Percentiles rank a stretch among this genome's conserved stretches.
Conservation (phyloP, 176 grass and related monocot species). For the Saccharum spontaneum region DNA sequence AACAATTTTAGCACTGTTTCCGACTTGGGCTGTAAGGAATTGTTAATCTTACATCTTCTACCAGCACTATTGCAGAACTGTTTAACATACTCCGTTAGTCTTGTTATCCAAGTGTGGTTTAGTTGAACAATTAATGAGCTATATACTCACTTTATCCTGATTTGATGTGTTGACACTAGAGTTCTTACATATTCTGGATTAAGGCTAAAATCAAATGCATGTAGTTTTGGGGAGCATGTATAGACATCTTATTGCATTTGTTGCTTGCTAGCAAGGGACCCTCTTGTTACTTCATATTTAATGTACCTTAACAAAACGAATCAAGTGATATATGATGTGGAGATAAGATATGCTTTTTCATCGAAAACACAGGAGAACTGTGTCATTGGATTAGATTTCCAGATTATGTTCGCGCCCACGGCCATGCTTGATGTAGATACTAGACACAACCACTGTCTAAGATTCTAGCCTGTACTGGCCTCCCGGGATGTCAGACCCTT, state of each 20-base stretch:
- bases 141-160: background rate
- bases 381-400: too few species aligned
- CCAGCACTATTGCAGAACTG: background rate
- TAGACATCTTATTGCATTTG: background rate
- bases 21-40: conserved; percentile 83
- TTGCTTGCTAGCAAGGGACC: background rate
- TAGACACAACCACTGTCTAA: too few species aligned
- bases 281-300: background rate
- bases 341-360: background rate
- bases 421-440: too few species aligned
- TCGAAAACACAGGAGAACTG: too few species aligned
- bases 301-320: background rate
- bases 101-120: background rate
- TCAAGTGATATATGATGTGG: background rate
- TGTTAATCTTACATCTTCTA: conserved; percentile 22
- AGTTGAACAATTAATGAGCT: background rate
- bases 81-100: background rate
- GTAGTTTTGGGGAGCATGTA: background rate
- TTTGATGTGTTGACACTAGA: background rate
- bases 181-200: background rate
- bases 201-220: background rate
- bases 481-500: too few species aligned
- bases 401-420: too few species aligned
- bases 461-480: too few species aligned
- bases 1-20: conserved; percentile 78